Conservation (phyloP, 139 green algal genomes). For the Chlorella sp. region DNA sequence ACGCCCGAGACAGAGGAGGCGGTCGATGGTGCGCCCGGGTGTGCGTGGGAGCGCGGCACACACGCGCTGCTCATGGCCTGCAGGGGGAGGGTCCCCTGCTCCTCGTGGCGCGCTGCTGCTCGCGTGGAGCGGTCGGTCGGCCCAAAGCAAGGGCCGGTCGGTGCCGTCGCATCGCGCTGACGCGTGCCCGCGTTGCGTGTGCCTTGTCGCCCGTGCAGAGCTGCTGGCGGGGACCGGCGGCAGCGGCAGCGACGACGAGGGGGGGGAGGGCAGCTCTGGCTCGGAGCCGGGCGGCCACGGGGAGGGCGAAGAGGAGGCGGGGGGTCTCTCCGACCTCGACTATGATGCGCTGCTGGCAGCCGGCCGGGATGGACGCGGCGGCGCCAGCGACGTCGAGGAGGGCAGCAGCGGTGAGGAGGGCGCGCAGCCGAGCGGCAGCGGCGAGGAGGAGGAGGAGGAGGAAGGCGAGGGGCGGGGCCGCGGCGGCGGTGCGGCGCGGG, state of each 20-base stretch:
- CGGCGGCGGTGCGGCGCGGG: background rate
- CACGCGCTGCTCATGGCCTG: too few relatives aligned
- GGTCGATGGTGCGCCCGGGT: conserved; percentile 37
- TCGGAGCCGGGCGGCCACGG: conserved; percentile 19
- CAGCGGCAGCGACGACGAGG: conserved; percentile 4
- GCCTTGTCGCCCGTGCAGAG: conserved; percentile 9
- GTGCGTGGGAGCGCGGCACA: too few relatives aligned
- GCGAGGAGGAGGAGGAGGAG: conserved; percentile 17
- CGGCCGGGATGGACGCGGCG: background rate
- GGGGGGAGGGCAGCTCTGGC: background rate
- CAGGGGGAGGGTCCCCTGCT: too few relatives aligned
- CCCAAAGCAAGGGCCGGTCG: too few relatives aligned
- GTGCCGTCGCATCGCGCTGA: too few relatives aligned
- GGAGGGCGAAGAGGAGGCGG: conserved; percentile 2
- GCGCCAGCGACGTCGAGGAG: conserved; percentile 11
- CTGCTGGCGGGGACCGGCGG: background rate
- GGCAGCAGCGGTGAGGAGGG: background rate
- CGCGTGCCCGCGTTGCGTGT: too few relatives aligned
- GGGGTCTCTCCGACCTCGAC: conserved; percentile 21
- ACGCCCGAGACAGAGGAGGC: conserved; percentile 42
- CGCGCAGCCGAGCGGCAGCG: background rate
- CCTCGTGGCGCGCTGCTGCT: too few relatives aligned
- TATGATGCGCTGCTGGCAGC: conserved; percentile 40
- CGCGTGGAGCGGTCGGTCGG: too few relatives aligned
- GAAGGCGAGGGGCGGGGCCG: conserved; percentile 11